Evolutionary conservation across 2,329 filamentous ascomycete genomes (phyloP).

Genomic region (Curvularia spicifera): DNA sequence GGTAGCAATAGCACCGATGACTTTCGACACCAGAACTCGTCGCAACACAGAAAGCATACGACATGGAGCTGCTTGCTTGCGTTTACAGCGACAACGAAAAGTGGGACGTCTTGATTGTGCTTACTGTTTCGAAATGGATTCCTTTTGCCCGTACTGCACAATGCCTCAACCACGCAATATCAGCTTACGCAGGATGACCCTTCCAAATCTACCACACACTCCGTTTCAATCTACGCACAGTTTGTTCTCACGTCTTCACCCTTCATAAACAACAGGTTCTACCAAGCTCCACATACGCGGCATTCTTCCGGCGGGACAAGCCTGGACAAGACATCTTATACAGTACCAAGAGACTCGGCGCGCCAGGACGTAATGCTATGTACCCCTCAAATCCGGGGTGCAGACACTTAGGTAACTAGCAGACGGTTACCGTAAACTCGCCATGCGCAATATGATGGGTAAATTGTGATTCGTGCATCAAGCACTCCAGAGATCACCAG

Average conservation of each 20-base stretch:
- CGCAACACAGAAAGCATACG: too few species aligned
- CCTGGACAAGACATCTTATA: constrained; percentile 31
- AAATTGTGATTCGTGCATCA: constrained; percentile 21
- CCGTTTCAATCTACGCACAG: constrained; percentile 3
- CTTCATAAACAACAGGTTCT: constrained; percentile 15
- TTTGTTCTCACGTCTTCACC: neutral
- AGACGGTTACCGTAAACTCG: constrained; percentile 6
- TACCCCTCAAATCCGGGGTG: constrained; percentile 24
- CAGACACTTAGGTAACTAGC: constrained; percentile 17
- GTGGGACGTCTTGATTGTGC: neutral
- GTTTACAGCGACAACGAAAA: neutral
- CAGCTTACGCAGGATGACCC: neutral
- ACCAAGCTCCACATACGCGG: constrained; percentile 21
- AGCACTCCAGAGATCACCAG: constrained; percentile 7
- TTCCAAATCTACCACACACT: neutral
- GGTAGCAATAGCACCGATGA: too few species aligned
- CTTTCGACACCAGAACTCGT: too few species aligned
- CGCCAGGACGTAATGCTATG: constrained; percentile 7
- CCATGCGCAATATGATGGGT: constrained; percentile 17
- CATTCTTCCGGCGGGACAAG: constrained; percentile 39
- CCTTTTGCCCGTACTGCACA: neutral
- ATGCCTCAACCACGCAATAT: neutral
- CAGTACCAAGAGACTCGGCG: constrained; percentile 28
- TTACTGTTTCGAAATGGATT: neutral
- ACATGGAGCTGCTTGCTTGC: too few species aligned